Percentiles rank a stretch among this genome's conserved stretches.
phyloP scores from a whole-genome alignment of 2,329 filamentous ascomycete genomes.

The Botrytis fabae region DNA sequence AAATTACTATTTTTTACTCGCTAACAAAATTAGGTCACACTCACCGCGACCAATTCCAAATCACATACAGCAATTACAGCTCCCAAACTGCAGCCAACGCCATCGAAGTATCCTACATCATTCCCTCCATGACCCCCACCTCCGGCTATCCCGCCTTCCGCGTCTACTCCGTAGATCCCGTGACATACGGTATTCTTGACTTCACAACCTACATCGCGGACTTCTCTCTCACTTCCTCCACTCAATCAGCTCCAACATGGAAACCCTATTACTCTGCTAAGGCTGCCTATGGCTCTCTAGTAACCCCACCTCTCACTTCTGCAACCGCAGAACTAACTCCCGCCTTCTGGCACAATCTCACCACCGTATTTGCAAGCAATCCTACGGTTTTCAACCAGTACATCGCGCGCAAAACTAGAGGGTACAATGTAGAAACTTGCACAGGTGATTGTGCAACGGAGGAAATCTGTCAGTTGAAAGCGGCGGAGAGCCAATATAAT shows the following conservation, averaged over 20 bases:
- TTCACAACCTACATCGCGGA: slow-evolving; percentile 39
- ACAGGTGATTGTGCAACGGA: slow-evolving; percentile 45
- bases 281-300: slow-evolving; percentile 38
- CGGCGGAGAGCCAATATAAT: slow-evolving; percentile 53
- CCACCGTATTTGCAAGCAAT: slow-evolving; percentile 49
- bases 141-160: slow-evolving; percentile 42
- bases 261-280: slow-evolving; percentile 39
- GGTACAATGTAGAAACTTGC: slow-evolving; percentile 47
- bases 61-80: slow-evolving; percentile 39
- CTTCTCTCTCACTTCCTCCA: slow-evolving; percentile 35
- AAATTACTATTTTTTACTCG: neutral
- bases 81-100: slow-evolving; percentile 35
- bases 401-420: slow-evolving; percentile 49
- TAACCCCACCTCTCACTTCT: slow-evolving; percentile 46
- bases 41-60: slow-evolving; percentile 41
- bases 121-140: slow-evolving; percentile 40
- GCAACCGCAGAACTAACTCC: slow-evolving; percentile 51
- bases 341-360: slow-evolving; percentile 61
- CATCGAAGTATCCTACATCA: slow-evolving; percentile 38
- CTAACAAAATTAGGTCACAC: slow-evolving; percentile 36
- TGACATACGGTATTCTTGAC: slow-evolving; percentile 41
- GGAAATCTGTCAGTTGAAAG: slow-evolving; percentile 56
- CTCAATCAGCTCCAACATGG: slow-evolving; percentile 36
- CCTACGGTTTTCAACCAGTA: slow-evolving; percentile 49
- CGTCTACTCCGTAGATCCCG: slow-evolving; percentile 40